Evolutionary conservation across 2,329 filamentous ascomycete species (phyloP).

Genomic region (Pestalotiopsis sp.): DNA sequence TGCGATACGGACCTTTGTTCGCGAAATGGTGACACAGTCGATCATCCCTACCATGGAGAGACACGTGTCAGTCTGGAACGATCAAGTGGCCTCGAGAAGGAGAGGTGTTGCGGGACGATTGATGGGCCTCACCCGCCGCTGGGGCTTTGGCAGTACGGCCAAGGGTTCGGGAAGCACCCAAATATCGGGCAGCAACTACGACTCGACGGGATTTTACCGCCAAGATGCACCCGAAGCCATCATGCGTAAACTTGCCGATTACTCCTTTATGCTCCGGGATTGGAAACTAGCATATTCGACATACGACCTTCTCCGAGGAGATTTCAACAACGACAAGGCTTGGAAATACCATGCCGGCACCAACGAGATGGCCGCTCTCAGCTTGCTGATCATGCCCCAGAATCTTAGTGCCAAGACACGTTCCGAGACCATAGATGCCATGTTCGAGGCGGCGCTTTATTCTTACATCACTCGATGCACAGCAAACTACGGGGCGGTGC

Average conservation of each 20-base stretch:
- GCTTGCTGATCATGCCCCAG: slow-evolving; percentile 77
- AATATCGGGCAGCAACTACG: slow-evolving; percentile 69
- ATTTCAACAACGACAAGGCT: slow-evolving; percentile 94
- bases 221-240: slow-evolving; percentile 85
- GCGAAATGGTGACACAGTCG: slow-evolving; percentile 94
- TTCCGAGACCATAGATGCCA: slow-evolving; percentile 79
- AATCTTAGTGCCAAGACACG: slow-evolving; percentile 74
- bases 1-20: slow-evolving; percentile 84
- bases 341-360: slow-evolving; percentile 94
- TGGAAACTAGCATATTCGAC: slow-evolving; percentile 92
- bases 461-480: slow-evolving; percentile 88
- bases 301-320: slow-evolving; percentile 85
- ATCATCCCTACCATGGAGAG: slow-evolving; percentile 97
- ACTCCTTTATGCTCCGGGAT: slow-evolving; percentile 94
- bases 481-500: slow-evolving; percentile 77
- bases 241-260: slow-evolving; percentile 92
- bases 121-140: slow-evolving; percentile 90
- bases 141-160: slow-evolving; percentile 75
- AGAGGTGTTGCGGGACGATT: slow-evolving; percentile 91
- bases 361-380: slow-evolving; percentile 92
- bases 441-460: slow-evolving; percentile 89
- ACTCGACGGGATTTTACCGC: slow-evolving; percentile 78
- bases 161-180: slow-evolving; percentile 60
- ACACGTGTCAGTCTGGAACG: slow-evolving; percentile 89
- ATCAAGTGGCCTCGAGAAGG: slow-evolving; percentile 89